Base-by-base conservation (phyloP, 176 grass and related monocot genomes). In the Rhynchospora breviuscula region DNA sequence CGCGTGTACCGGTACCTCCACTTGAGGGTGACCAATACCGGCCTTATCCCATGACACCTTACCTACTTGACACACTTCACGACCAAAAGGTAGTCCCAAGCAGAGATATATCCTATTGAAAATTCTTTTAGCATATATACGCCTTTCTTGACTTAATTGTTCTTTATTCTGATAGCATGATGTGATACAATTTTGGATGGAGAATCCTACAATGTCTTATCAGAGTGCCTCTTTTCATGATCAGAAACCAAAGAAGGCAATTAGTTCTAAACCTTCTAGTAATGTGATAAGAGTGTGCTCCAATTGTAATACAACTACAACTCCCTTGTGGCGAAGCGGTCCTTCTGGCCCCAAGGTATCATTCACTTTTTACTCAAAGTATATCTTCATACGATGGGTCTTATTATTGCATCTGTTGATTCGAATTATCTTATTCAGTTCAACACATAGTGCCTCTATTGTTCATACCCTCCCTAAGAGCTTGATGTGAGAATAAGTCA, bases 291-390 rank as follows among this genome's bases (percentile, higher is more conserved):
- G 86, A 87, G 80, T 78, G 48, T 87, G 86, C 59, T 87, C 86
- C 18, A 45, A 83, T 78, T 87, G 86, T 56, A 67, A 72, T 63
- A 87, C 86, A 26, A 83, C 86, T 46, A 87, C 70, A 29, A 87
- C 86, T 43, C 86, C 86, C 52, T 78, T 87, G 58, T 87, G 86
- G 86, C 63, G 86, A 56, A 87, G 80, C 7, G 86, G 86, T 5
- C 86, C 86, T n/a, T 75, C 22, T 2, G 86, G 86, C 6, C 86
- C 86, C 18, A 87, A 87, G 80, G 86, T 86, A 63, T 3, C 48
- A 22, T 72, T 60, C 35, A 40, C 31, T 59, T 10, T 7, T 59
- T 47, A 2, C 35, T 40, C 35, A 40, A 52, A 52, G 49, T 33
- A 56, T 71, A 18, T 72, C 18, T 72, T 2, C 44, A 48, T 47